Evolutionary conservation across 1,284 basidiomycete species (phyloP).

Genomic region (Coniophora puteana): DNA sequence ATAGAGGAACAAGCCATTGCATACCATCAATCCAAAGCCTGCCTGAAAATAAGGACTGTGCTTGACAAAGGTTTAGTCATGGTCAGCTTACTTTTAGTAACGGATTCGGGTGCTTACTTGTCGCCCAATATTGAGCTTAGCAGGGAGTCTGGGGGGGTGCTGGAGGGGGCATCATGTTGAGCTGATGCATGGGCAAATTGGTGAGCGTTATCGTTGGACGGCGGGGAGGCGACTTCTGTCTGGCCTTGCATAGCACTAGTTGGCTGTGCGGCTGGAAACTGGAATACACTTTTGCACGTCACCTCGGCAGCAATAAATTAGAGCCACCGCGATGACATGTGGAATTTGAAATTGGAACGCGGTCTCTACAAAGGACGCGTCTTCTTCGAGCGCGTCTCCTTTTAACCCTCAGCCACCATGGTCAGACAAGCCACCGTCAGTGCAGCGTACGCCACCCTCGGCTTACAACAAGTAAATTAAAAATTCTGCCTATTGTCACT

Average conservation of each 20-base stretch:
- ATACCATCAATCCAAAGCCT: slow-evolving; percentile 93
- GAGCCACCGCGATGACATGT: no score
- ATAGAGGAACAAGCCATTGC: slow-evolving; percentile 15
- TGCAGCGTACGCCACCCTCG: slow-evolving; percentile 55
- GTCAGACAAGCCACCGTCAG: slow-evolving; percentile 32
- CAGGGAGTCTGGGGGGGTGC: no score
- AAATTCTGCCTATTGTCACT: slow-evolving; percentile 3
- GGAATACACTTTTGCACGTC: no score
- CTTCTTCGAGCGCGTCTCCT: slow-evolving; percentile 14
- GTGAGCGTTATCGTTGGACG: no score
- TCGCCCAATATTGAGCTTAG: slow-evolving; percentile 24
- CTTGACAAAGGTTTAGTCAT: slow-evolving; percentile 29
- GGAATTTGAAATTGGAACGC: slow-evolving; percentile 17
- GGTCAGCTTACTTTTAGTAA: slow-evolving; percentile 2
- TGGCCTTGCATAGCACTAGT: no score
- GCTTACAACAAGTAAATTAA: slow-evolving; percentile 49
- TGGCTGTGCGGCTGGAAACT: no score
- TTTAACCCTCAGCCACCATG: slow-evolving; percentile 25
- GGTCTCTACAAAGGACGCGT: slow-evolving; percentile 27
- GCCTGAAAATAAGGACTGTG: slow-evolving; percentile 92
- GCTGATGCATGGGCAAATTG: no score
- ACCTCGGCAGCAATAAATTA: no score
- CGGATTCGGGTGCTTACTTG: slow-evolving; percentile 26
- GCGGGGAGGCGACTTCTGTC: no score
- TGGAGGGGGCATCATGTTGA: no score